phyloP scores from a whole-genome alignment of 352 stramenopile genomes.

The Globisporangium cederbergense region DNA sequence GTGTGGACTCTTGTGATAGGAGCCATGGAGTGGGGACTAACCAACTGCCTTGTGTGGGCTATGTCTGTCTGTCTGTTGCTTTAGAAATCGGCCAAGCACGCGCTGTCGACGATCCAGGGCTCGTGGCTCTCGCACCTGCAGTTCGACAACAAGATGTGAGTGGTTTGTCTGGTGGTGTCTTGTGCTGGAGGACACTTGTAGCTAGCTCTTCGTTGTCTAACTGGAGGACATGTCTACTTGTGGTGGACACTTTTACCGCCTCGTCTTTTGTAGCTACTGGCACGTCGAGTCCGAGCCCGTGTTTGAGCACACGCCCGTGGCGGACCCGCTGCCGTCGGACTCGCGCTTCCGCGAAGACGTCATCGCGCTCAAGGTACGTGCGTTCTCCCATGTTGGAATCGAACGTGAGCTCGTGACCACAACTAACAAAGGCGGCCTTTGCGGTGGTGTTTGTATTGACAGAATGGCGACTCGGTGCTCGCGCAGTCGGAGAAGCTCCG shows the following conservation, averaged over 20 bases:
- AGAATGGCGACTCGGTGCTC: conserved; percentile 49
- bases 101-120: conserved; percentile 41
- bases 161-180: neutral
- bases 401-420: neutral
- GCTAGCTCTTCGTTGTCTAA: neutral
- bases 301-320: conserved; percentile 48
- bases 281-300: conserved; percentile 65
- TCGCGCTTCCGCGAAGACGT: conserved; percentile 64
- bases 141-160: conserved; percentile 62
- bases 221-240: neutral
- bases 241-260: neutral
- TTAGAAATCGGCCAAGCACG: conserved; percentile 44
- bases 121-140: conserved; percentile 73
- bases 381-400: too few species aligned
- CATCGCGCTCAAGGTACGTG: conserved; percentile 42
- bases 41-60: neutral
- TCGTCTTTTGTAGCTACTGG: conserved; percentile 44
- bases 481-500: conserved; percentile 67
- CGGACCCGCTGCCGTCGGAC: conserved; percentile 48
- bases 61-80: neutral
- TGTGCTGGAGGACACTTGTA: neutral
- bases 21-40: neutral
- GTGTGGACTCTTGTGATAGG: neutral
- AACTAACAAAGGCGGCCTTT: too few species aligned
- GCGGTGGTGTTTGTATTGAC: neutral